A percentile compares a stretch with the other conserved stretches of the same genome.
Conservation (phyloP, 441 rosid genomes). For the Rhodomyrtus psidioides region DNA sequence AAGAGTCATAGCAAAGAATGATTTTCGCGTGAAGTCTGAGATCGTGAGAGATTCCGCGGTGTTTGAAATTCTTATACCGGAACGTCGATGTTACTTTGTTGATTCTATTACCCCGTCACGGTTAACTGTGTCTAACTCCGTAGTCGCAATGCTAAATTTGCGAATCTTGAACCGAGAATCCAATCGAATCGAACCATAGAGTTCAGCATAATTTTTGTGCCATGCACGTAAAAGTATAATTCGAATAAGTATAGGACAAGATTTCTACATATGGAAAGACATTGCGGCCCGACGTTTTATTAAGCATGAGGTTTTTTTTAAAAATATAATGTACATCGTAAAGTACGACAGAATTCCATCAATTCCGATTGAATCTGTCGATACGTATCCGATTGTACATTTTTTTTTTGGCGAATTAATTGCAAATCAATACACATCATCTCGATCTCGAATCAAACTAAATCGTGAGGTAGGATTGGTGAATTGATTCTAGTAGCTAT, state of each 20-base stretch:
- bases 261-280: background rate
- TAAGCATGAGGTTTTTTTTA: background rate
- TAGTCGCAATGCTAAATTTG: background rate
- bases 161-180: background rate
- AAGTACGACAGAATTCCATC: background rate
- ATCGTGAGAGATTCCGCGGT: background rate
- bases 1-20: background rate
- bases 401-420: no score
- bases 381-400: background rate
- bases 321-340: background rate
- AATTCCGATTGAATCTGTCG: background rate
- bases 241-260: background rate
- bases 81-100: background rate
- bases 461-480: background rate
- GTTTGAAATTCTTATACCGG: background rate
- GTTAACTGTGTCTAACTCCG: accelerated
- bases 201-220: background rate
- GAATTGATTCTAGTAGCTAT: background rate
- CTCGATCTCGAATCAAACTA: background rate
- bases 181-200: background rate
- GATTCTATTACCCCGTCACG: accelerated
- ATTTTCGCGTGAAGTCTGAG: background rate
- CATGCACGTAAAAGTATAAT: background rate
- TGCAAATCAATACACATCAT: background rate
- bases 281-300: background rate